These are phyloP conservation scores for Collybia mongolica DNA, from an alignment of 768 basidiomycete genomes.

Conservation along the genomic window DNA sequence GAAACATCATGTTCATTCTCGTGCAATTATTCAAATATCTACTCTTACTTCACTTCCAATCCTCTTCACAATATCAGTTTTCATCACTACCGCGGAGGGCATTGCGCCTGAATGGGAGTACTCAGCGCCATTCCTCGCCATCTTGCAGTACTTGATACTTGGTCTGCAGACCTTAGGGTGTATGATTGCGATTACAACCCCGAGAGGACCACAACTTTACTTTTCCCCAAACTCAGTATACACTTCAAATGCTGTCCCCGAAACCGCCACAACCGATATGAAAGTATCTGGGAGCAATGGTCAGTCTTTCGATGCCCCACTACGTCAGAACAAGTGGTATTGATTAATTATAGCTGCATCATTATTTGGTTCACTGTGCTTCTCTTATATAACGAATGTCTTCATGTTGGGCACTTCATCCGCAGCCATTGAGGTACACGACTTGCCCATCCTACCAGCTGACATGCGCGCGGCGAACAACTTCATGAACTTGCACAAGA, in stretches of 20 bases:
- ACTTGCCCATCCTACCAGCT: slow-evolving; percentile 79
- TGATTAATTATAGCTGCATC: slow-evolving; percentile 43
- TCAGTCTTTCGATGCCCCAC: slow-evolving; percentile 21
- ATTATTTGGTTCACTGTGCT: slow-evolving; percentile 62
- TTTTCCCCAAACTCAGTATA: slow-evolving; percentile 76
- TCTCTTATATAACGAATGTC: slow-evolving; percentile 86
- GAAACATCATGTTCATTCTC: slow-evolving; percentile 37
- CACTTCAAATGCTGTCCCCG: slow-evolving; percentile 62
- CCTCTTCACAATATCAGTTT: slow-evolving; percentile 39
- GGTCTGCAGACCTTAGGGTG: slow-evolving; percentile 48
- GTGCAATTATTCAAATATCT: slow-evolving; percentile 62
- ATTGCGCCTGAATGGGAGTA: slow-evolving; percentile 20
- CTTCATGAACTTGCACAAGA: slow-evolving; percentile 62
- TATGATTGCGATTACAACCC: slow-evolving; percentile 48
- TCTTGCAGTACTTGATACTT: slow-evolving; percentile 49
- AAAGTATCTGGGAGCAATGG: slow-evolving; percentile 73
- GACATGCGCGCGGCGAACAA: slow-evolving; percentile 67
- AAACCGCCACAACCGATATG: slow-evolving; percentile 57
- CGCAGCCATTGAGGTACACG: slow-evolving; percentile 78
- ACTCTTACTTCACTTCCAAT: slow-evolving; percentile 49
- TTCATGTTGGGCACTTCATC: slow-evolving; percentile 79
- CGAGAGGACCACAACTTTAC: slow-evolving; percentile 72
- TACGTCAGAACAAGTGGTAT: background rate
- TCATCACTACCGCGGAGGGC: slow-evolving; percentile 46
- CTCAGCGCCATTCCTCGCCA: slow-evolving; percentile 25